Base-by-base conservation (phyloP, 2,329 filamentous ascomycete genomes). In the Trichoderma afroharzianum region DNA sequence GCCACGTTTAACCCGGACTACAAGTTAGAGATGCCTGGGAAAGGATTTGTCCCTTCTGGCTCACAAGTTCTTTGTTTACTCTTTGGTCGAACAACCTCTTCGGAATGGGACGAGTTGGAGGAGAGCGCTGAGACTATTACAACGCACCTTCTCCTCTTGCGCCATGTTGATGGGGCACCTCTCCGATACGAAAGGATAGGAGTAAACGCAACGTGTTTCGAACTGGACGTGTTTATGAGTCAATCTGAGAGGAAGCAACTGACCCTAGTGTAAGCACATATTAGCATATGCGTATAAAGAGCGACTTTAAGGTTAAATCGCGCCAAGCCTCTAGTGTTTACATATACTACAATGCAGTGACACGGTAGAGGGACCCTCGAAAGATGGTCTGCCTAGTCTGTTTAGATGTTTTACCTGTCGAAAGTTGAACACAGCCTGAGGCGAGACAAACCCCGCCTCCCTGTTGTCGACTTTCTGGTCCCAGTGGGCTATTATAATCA, bases 21-120 rank as follows among this genome's bases (percentile, higher is more conserved):
- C 50, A 63, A 36, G 26, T 12, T 71, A 3, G 63, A 68, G 24
- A 8, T 47, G 2, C 63, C 57, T 14, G 69, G 69, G 6, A 59
- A 12, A 4, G 21, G 39, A 21, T 71, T 61, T 9, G 14, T 68
- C 2, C 30, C 57, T 5, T 62, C 55, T 26, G 58, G 70, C n/a
- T 55, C 70, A n/a, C 57, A 58, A 21, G 63, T 71, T 9, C 7
- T 57, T 6, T 71, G 70, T 9, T 21, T 71, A 24, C 55, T 71
- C 39, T 67, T 71, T n/a, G 70, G 63, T 4, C 50, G 50, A 9
- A 43, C 57, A 6, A 26, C 30, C 26, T 55, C 18, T 30, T 14
- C 11, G 4, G 32, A 61, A 26, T 39, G 24, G 11, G n/a, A n/a
- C 47, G 66, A 68, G 62, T 32, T 30, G 6, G 63, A 5, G 24